Conservation (phyloP, 768 basidiomycete species). For the Boletus subcaerulescens region DNA sequence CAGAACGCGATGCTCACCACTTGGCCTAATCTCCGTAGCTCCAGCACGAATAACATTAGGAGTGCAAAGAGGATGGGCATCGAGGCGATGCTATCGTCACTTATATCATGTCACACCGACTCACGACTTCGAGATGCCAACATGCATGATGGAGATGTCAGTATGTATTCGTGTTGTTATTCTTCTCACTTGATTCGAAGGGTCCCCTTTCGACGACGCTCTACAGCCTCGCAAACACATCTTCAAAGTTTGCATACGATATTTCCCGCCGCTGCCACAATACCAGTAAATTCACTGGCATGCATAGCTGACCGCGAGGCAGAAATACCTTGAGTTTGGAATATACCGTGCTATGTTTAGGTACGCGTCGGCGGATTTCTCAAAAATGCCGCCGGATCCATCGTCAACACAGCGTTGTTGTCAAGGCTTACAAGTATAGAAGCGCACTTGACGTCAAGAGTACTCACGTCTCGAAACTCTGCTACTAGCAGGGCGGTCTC, state of each 20-base stretch:
- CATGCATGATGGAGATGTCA: too few species aligned
- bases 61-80: too few species aligned
- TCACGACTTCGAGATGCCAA: not conserved
- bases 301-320: not conserved
- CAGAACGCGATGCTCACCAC: too few species aligned
- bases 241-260: not conserved
- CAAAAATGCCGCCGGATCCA: too few species aligned
- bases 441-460: not conserved
- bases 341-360: not conserved
- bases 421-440: not conserved
- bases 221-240: not conserved
- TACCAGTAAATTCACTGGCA: not conserved
- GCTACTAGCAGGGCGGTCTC: too few species aligned
- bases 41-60: too few species aligned
- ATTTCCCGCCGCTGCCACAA: not conserved
- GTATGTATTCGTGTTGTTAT: not conserved
- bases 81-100: too few species aligned
- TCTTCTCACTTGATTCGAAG: not conserved
- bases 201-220: not conserved
- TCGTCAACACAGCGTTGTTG: not conserved
- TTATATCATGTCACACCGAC: too few species aligned
- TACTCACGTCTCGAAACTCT: not conserved
- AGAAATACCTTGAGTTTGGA: not conserved
- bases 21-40: too few species aligned
- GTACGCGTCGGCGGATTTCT: not conserved